Evolutionary conservation across 176 grass and related monocot genomes (phyloP), one percentile per base, ranked within the genome.

Genomic region (Carex parvula): DNA sequence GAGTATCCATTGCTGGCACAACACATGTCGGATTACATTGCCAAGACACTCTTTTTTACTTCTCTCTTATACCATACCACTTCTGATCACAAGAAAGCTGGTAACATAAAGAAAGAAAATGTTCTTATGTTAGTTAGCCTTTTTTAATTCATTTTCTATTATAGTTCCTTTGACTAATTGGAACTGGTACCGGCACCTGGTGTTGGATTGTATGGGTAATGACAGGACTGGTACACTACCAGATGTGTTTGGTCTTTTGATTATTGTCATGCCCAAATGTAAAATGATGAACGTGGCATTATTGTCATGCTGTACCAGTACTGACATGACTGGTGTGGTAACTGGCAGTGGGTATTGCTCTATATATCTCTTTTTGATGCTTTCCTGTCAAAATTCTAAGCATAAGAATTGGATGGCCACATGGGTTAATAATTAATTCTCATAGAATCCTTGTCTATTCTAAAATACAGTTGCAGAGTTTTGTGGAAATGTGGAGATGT

Each of bases 21-120:
- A n/a, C 93, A 99, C 56, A 89, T 95, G 89, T 84, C 96, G 0
- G 89, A 93, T 33, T 92, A 85, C 81, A 93, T 95, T 86, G 86
- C 93, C 61, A 95, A 90, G 83, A 95, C 93, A 22, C 91, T 99
- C 35, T 95, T 99, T 84, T 99, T 94, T 84, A 99, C 93, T 18
- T 95, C 93, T 10, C 78, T 95, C 21, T 81, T 95, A 4, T 92
- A 88, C 24, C 90, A 88, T 86, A 87, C 87, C 77, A 95, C 96
- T 57, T 71, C 87, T 9, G 93, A 99, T 6, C 96, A 99, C 64
- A 99, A 89, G 79, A 83, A 81, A 26, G 88, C 85, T 87, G 96
- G 96, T 98, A 64, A 70, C 1, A 42, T 89, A 22, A 65, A 88
- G 35, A 65, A 9, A 44, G 4, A 44, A 8, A 83, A 22, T 32